Evolutionary conservation across 202 grass and related monocot species (phyloP).

Genomic region (Setaria viridis): DNA sequence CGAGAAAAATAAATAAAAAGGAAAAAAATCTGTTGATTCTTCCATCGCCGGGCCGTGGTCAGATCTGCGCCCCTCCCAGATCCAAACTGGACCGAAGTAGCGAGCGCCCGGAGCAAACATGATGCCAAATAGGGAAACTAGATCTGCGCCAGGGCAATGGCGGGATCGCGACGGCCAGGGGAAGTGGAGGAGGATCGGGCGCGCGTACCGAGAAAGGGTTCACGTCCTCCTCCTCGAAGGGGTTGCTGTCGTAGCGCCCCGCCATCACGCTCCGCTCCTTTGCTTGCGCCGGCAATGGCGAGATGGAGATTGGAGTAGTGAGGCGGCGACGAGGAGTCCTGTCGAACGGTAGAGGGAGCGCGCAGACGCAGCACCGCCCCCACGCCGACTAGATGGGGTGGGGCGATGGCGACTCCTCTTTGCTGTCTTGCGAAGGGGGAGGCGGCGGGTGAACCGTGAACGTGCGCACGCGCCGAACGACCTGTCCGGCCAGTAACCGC

Average conservation of each 20-base stretch:
- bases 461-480: conserved; percentile 24
- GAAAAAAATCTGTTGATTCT: neutral
- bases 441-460: conserved; percentile 38
- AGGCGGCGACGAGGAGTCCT: conserved; percentile 32
- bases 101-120: neutral
- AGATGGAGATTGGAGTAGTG: conserved; percentile 25
- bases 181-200: neutral
- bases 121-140: neutral
- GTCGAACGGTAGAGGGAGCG: conserved; percentile 23
- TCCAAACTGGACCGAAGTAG: conserved; percentile 29
- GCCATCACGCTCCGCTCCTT: conserved; percentile 59
- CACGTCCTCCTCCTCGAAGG: conserved; percentile 97
- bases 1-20: neutral
- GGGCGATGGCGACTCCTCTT: conserved; percentile 31
- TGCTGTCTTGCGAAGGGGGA: conserved; percentile 19
- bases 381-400: conserved; percentile 32
- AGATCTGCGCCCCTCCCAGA: conserved; percentile 44
- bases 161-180: conserved; percentile 1
- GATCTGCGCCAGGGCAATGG: conserved; percentile 41
- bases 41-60: conserved; percentile 18
- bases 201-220: conserved; percentile 91
- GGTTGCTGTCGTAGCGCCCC: conserved; percentile 84
- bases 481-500: conserved; percentile 30
- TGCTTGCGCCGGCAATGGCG: conserved; percentile 42
- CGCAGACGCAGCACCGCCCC: neutral